Evolutionary conservation across 805 yeast genomes (phyloP), one percentile per base, ranked within the genome.

Genomic region (Scheffersomyces ergatensis): DNA sequence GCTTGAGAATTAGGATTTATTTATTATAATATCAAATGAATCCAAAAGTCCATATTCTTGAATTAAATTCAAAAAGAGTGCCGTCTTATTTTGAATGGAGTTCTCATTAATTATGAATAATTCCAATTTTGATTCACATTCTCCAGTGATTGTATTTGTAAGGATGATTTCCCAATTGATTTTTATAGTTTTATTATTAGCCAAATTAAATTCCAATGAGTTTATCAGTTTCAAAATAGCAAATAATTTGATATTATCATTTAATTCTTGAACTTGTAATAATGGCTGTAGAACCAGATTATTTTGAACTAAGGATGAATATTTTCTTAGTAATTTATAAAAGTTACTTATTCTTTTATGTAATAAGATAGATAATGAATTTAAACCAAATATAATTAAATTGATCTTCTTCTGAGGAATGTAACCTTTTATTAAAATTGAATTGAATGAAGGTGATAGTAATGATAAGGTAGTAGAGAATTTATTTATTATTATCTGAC

Each of bases 321-420:
- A 56, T 38, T 45, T 51, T 21, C 45, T 33, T 6, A 64, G 42
- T 9, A 66, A 38, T 25, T 53, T 49, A 34, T 48, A 41, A 31
- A 63, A 32, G 3, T 48, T 39, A 2, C 54, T 44, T 1, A 60
- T 50, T 25, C 70, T 45, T 20, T 43, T 35, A 36, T 55, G 54
- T 15, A 59, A 46, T 14, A 54, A 36, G 4, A 38, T 45, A 1
- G 72, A 53, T n/a, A 69, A 47, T 4, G 66, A 54, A 36, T 63
- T 59, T 34, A 65, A 52, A 7, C 65, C 56, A 44, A 53, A 61
- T 50, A 68, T 49, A 1, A 67, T 38, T 37, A 57, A 47, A 40
- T 60, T 60, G 24, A 68, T 44, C 37, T 63, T 61, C 15, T 39
- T 31, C 21, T 49, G 44, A 5, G 57, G 62, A 12, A 62, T 30